Base-by-base conservation (phyloP, 805 yeast genomes). In the Metschnikowia continentalis region DNA sequence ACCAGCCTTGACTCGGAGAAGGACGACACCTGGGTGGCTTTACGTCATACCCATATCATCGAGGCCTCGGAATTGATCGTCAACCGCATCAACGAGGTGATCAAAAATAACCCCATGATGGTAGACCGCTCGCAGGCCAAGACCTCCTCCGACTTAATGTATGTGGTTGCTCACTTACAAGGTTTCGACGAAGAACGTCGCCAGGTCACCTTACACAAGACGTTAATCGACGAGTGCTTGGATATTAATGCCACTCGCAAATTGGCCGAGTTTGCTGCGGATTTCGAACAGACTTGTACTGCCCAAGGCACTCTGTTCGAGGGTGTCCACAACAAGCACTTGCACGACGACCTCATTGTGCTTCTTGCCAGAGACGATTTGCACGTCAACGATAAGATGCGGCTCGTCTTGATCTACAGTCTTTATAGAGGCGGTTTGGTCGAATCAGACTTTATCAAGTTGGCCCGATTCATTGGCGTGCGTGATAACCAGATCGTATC, bases 371-470 rank as follows among this genome's bases (percentile, higher is more conserved):
- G 79, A 41, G 74, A 71, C 23, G 75, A 70, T 39, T 74, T 82
- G 41, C 80, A 74, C 30, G 73, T 76, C 50, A 78, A 78, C 15
- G 96, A 89, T 61, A 89, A 89, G 62, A 71, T 90, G 50, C 78
- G 99, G 53, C 71, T 87, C 30, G 79, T 94, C 13, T 71, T 88
- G 19, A 69, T 87, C 1, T 94, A 94, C 66, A 85, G 89, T 0
- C 65, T 90, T 30, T 86, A 83, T 64, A 77, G 98, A 57, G 92
- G 91, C 3, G 96, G 97, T 0, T 69, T 94, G 14, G 76, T 87
- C 5, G 86, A 82, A 59, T 63, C 76, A 6, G 99, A 94, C 70
- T 80, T 86, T 54, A 67, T 72, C 45, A 90, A 91, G 63, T 69
- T 94, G 36, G 76, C 84, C 39, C 70, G 77, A 46, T 94, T 74